These are phyloP conservation scores for Grosmannia huntii DNA, from an alignment of 2,329 filamentous ascomycete genomes.

Conservation along the genomic window DNA sequence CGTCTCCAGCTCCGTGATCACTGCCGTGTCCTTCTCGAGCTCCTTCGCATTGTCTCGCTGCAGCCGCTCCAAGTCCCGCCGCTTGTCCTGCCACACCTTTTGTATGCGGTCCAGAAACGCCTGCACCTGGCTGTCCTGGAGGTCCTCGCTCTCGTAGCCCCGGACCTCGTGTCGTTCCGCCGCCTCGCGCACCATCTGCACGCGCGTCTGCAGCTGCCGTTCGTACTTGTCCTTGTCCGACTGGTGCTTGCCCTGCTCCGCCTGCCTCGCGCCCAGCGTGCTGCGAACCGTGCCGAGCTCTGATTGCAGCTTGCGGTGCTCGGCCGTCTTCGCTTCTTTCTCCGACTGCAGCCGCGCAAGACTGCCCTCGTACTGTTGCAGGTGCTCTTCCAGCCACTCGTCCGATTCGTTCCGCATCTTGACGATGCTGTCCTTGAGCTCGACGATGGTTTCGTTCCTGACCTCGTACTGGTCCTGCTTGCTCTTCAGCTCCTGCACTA, in stretches of 20 bases:
- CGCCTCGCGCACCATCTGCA: slow-evolving; percentile 63
- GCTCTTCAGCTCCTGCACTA: slow-evolving; percentile 61
- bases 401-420: slow-evolving; percentile 65
- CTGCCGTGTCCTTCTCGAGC: slow-evolving; percentile 56
- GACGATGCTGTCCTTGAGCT: slow-evolving; percentile 58
- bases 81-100: slow-evolving; percentile 66
- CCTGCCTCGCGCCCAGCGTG: slow-evolving; percentile 37
- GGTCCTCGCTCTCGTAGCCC: slow-evolving; percentile 61
- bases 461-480: slow-evolving; percentile 64
- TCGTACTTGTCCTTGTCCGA: slow-evolving; percentile 83
- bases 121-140: slow-evolving; percentile 60
- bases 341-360: slow-evolving; percentile 54
- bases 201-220: slow-evolving; percentile 58
- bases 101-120: slow-evolving; percentile 69
- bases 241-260: slow-evolving; percentile 64
- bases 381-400: slow-evolving; percentile 54
- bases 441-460: slow-evolving; percentile 56
- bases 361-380: slow-evolving; percentile 67
- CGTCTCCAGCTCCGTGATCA: slow-evolving; percentile 61
- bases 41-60: slow-evolving; percentile 64
- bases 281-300: slow-evolving; percentile 31
- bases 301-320: slow-evolving; percentile 52
- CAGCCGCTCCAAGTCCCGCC: slow-evolving; percentile 53
- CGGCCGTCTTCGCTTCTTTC: slow-evolving; percentile 46
- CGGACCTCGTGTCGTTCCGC: slow-evolving; percentile 67